Percentiles rank a stretch among this genome's conserved stretches.
These are phyloP conservation scores for Termitomyces sp. DNA, from an alignment of 768 basidiomycete species.

Conservation along the genomic window DNA sequence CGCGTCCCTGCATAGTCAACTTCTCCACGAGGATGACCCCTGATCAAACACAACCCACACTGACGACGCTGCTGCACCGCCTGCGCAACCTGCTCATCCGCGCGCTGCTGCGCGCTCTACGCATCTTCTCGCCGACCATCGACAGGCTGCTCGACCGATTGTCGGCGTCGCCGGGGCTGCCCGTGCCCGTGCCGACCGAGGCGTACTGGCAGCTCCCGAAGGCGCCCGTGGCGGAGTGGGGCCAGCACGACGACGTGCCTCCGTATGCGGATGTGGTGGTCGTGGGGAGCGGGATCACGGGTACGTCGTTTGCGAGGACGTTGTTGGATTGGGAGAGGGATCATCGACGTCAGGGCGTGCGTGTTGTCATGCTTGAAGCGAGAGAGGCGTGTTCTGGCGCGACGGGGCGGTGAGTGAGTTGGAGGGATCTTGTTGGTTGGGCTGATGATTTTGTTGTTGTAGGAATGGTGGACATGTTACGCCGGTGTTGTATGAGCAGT, in stretches of 20 bases:
- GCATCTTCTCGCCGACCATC: constrained; percentile 17
- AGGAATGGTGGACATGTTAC: constrained; percentile 73
- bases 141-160: constrained; percentile 23
- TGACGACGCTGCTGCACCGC: neutral
- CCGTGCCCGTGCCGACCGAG: constrained; percentile 44
- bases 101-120: constrained; percentile 14
- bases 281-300: constrained; percentile 77
- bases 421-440: neutral
- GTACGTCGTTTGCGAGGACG: constrained; percentile 53
- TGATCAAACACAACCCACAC: neutral
- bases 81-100: constrained; percentile 16
- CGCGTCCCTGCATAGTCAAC: too few relatives aligned
- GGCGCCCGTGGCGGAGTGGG: constrained; percentile 37
- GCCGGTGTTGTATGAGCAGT: constrained; percentile 57
- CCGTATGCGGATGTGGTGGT: constrained; percentile 57
- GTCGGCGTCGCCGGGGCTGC: constrained; percentile 47
- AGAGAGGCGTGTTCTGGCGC: constrained; percentile 73
- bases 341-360: constrained; percentile 21
- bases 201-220: constrained; percentile 64
- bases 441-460: neutral
- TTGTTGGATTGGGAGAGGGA: constrained; percentile 33
- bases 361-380: constrained; percentile 77
- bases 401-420: constrained; percentile 52
- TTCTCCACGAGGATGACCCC: too few relatives aligned
- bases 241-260: constrained; percentile 27